Conservation (phyloP, 345 rosid genomes). For the Cochlearia excelsa region DNA sequence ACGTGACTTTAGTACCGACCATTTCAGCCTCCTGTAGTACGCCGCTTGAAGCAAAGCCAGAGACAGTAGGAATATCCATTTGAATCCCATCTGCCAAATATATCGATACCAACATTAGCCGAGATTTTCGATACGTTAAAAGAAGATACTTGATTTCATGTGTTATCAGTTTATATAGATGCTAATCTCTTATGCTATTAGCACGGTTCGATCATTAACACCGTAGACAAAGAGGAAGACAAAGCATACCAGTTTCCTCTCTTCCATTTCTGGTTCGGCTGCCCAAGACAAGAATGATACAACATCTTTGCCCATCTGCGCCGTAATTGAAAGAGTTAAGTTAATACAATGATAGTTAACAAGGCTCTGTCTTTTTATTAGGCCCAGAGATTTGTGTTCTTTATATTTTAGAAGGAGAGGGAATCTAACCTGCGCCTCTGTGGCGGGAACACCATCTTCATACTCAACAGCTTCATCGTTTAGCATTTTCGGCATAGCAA, state of each 20-base stretch:
- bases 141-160: background rate
- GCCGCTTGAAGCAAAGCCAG: slow-evolving; percentile 92
- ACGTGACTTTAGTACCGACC: slow-evolving; percentile 92
- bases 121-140: background rate
- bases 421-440: slow-evolving; percentile 88
- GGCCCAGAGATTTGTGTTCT: background rate
- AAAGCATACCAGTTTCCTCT: slow-evolving; percentile 77
- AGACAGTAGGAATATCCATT: slow-evolving; percentile 94
- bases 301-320: slow-evolving; percentile 99
- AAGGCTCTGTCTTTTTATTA: background rate
- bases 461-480: slow-evolving; percentile 96
- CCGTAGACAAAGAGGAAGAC: slow-evolving; percentile 4
- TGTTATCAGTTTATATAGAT: background rate
- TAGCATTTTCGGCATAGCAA: slow-evolving; percentile 99
- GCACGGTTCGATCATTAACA: background rate
- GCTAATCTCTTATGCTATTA: background rate
- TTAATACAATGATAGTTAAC: slow-evolving; percentile 7
- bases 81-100: slow-evolving; percentile 90
- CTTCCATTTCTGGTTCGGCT: slow-evolving; percentile 99
- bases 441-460: slow-evolving; percentile 95
- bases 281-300: slow-evolving; percentile 94
- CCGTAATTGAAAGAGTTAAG: slow-evolving; percentile 6
- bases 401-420: background rate
- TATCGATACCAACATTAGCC: background rate
- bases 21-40: slow-evolving; percentile 85